Evolutionary conservation across 305 asterid species (phyloP), one percentile per base, ranked within the genome.

Genomic region (Fraxinus sp.): DNA sequence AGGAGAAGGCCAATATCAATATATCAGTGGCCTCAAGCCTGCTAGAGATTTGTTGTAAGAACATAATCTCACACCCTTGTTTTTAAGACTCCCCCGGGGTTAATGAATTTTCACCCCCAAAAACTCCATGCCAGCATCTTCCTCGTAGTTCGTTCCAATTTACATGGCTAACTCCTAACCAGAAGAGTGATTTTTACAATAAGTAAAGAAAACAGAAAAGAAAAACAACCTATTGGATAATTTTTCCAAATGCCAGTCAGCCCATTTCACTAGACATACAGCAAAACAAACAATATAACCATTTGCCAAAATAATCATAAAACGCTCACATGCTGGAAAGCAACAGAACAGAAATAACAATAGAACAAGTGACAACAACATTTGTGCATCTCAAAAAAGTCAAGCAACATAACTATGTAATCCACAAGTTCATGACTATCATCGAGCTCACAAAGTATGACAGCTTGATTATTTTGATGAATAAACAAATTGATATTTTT

Each of bases 21-120:
- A 82, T 46, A 80, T 83, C 84, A 81, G 84, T 84, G 59, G 82
- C 84, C 89, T 84, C 64, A 24, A 80, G 79, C 73, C 46, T 77
- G 84, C 84, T 71, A 68, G 81, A 83, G 70, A 82, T 43, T 73
- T 80, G 59, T 79, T 76, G 83, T 83, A 84, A 85, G 82, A 84
- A 89, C 84, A 90, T 87, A 86, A 87, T 87, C 91, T 86, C 91
- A 87, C 84, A 90, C 90, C 81, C 92, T 82, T 88, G 79, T 79
- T 81, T 83, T 84, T 84, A 57, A 90, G 84, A 82, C 88, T 89
- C 90, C 90, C 87, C 86, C 81, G 82, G 84, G 86, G 83, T 78
- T 85, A 84, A 91, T 80, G 91, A 81, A 89, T 86, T 86, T 86
- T 86, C 85, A 88, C 89, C 86, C 88, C 89, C 87, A 88, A 88